phyloP scores from a whole-genome alignment of 139 green algal genomes.

The Zygnema circumcarinatum region DNA sequence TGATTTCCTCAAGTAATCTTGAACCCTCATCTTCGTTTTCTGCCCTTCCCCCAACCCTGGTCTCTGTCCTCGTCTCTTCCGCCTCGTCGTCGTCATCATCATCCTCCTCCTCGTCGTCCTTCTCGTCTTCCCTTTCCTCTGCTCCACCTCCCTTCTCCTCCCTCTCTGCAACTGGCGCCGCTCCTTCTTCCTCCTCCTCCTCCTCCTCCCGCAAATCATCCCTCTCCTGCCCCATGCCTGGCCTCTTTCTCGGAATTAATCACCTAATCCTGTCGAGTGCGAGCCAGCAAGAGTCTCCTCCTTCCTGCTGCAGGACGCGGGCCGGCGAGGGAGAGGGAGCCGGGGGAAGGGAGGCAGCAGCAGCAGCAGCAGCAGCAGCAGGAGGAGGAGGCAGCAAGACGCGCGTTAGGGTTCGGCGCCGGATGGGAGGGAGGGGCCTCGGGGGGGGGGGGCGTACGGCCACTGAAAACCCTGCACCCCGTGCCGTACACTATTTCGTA shows the following conservation, averaged over 20 bases:
- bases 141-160: background rate
- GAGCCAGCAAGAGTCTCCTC: too few species aligned
- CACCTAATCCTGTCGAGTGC: too few species aligned
- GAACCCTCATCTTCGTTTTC: constrained; percentile 25
- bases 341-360: too few species aligned
- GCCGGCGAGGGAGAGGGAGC: too few species aligned
- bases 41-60: background rate
- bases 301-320: too few species aligned
- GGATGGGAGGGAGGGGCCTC: too few species aligned
- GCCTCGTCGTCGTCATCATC: constrained; percentile 1
- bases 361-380: too few species aligned
- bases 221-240: background rate
- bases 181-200: constrained; percentile 35
- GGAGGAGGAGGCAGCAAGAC: too few species aligned
- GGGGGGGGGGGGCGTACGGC: too few species aligned
- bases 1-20: constrained; percentile 11
- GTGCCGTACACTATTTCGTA: too few species aligned
- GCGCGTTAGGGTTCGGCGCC: too few species aligned
- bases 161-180: background rate
- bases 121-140: background rate
- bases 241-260: constrained; percentile 24
- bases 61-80: background rate
- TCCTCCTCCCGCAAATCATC: background rate
- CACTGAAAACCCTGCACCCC: too few species aligned
- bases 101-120: background rate